Evolutionary conservation across 179 eudicot genomes (phyloP).

Genomic region (Sideroxylon spinosum): DNA sequence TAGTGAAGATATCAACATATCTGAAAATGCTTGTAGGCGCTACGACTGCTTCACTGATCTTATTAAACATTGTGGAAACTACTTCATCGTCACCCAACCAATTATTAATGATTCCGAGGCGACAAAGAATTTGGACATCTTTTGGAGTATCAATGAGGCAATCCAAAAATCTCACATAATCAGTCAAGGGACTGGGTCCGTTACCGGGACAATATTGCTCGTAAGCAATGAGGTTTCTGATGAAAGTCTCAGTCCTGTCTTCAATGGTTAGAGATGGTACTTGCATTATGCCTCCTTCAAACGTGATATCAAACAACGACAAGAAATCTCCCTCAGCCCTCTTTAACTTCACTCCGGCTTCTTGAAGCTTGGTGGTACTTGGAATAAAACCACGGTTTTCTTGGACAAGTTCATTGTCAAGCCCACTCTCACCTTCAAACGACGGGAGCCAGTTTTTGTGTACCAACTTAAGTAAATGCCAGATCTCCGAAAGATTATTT

Average conservation of each 20-base stretch:
- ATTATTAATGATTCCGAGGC: background rate
- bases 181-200: background rate
- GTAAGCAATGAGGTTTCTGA: background rate
- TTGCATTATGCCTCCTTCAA: background rate
- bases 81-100: background rate
- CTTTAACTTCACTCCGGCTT: slow-evolving; percentile 10
- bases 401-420: too few relatives aligned
- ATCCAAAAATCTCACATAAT: background rate
- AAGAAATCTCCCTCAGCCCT: background rate
- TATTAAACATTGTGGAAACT: background rate
- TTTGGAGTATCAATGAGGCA: background rate
- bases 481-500: too few relatives aligned
- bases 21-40: background rate
- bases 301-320: slow-evolving; percentile 9
- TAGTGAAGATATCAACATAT: background rate
- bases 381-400: too few relatives aligned
- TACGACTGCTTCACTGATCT: background rate
- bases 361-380: background rate
- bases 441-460: background rate
- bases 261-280: background rate
- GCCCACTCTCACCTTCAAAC: too few relatives aligned
- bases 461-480: too few relatives aligned
- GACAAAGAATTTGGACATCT: background rate
- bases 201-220: background rate
- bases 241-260: background rate